Evolutionary conservation across 108 stramenopile species (phyloP).

Genomic region (Mayamaea pseudoterrestris): DNA sequence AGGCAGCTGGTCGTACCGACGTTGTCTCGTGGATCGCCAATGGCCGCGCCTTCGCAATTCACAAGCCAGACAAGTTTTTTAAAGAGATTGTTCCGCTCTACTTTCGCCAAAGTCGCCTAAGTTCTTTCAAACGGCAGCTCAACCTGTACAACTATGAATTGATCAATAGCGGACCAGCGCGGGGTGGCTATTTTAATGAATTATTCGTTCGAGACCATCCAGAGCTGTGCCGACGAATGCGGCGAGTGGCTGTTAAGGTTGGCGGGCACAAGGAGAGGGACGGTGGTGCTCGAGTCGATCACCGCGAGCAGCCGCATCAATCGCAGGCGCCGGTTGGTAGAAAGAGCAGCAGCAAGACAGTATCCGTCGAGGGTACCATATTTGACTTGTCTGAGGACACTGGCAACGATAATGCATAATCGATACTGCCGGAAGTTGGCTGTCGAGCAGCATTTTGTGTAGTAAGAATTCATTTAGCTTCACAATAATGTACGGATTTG

Average conservation of each 20-base stretch:
- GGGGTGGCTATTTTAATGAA: constrained; percentile 75
- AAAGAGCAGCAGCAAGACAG: too few relatives aligned
- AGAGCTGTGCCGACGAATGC: constrained; percentile 42
- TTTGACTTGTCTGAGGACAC: too few relatives aligned
- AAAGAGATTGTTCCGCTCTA: constrained; percentile 70
- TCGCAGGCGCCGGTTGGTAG: too few relatives aligned
- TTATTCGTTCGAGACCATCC: constrained; percentile 53
- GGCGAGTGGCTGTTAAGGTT: constrained; percentile 54
- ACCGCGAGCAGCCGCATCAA: not conserved
- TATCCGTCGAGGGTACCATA: too few relatives aligned
- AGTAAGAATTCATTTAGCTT: too few relatives aligned
- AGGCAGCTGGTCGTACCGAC: constrained; percentile 46
- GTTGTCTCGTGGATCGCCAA: constrained; percentile 61
- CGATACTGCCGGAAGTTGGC: too few relatives aligned
- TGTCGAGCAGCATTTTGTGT: too few relatives aligned
- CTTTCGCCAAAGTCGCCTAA: constrained; percentile 79
- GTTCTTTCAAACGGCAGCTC: constrained; percentile 90
- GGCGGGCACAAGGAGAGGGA: constrained; percentile 10
- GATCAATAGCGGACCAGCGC: constrained; percentile 59
- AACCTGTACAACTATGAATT: constrained; percentile 79
- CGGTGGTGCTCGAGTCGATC: not conserved
- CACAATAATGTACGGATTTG: too few relatives aligned
- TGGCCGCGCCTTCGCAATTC: constrained; percentile 60
- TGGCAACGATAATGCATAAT: too few relatives aligned
- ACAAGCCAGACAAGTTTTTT: constrained; percentile 56